A percentile compares a stretch with the other conserved stretches of the same genome.
Evolutionary conservation across 768 basidiomycete genomes (phyloP).

Genomic region (Cyclocybe aegerita): DNA sequence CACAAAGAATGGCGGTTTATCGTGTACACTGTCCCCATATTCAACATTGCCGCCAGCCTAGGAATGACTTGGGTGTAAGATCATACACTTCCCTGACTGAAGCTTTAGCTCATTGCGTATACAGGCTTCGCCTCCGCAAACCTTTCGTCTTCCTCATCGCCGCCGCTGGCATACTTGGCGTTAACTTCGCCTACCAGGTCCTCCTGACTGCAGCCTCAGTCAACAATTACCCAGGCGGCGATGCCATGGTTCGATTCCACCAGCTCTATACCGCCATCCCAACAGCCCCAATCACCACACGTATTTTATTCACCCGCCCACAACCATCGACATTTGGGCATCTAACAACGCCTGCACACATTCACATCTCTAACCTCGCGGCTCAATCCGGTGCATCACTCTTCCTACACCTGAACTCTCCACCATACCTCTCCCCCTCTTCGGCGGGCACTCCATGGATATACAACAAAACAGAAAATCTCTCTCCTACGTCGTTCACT

Average conservation of each 20-base stretch:
- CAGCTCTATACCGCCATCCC: constrained; percentile 33
- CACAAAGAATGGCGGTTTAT: constrained; percentile 99
- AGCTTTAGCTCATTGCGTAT: constrained; percentile 50
- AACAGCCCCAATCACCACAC: constrained; percentile 13
- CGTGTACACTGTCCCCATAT: constrained; percentile 77
- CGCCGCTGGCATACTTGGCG: constrained; percentile 38
- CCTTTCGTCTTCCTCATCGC: constrained; percentile 45
- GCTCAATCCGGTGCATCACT: constrained; percentile 90
- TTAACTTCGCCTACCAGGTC: constrained; percentile 54
- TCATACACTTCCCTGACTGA: background rate
- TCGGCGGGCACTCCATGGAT: constrained; percentile 42
- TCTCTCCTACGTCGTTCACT: constrained; percentile 42
- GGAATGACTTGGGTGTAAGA: constrained; percentile 66
- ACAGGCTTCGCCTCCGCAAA: constrained; percentile 36
- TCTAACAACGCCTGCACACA: constrained; percentile 33
- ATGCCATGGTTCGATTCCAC: constrained; percentile 67
- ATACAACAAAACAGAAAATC: constrained; percentile 82
- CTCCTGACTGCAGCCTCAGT: constrained; percentile 59
- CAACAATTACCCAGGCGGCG: constrained; percentile 88
- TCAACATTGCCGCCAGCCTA: constrained; percentile 79
- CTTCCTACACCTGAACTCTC: constrained; percentile 71
- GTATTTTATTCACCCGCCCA: background rate
- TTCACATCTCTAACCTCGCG: constrained; percentile 83
- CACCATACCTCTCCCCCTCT: constrained; percentile 42
- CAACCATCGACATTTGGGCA: background rate